Base-by-base conservation (phyloP, 352 stramenopile genomes). In the Blastocystis sp. region DNA sequence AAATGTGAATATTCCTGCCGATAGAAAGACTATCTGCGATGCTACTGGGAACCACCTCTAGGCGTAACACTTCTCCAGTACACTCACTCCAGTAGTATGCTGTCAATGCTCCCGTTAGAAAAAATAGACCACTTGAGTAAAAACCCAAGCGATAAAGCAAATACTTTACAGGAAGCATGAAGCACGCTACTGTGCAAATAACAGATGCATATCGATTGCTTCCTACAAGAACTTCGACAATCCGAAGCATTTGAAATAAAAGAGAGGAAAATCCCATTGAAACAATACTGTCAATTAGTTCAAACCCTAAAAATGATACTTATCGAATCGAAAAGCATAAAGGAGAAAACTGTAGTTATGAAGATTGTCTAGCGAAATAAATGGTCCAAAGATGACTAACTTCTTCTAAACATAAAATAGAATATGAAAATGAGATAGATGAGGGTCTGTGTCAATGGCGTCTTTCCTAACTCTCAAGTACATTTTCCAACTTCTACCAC, bases 141-240 rank as follows among this genome's bases (percentile, higher is more conserved):
- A 34, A 37, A 11, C 43, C 2, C 11, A 62, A 65, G 39, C 8
- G 20, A 20, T n/a, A 13, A 8, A 85, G 26, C 7, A n/a, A 26
- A 24, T 54, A 85, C 47, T 85, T 85, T n/a, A 85, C 45, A 24
- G 73, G 73, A 8, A 68, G 26, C 30, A 66, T 6, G 16, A 85
- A 6, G 7, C 34, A 24, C 26, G 68, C 3, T 18, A 66, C 4
- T 18, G 73, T 85, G 4, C 65, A 20, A 26, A 85, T 7, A 24
- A 69, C 41, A 20, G 73, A 85, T 18, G 53, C 47, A 43, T 85
- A 85, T 30, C 43, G 50, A 26, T 64, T 66, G 43, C 45, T 54
- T 18, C 73, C 73, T 24, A 69, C 53, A 8, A 85, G 2, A 4
- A 85, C n/a, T 45, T 85, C 73, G 18, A 55, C 20, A 45, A 68